Percentiles rank a stretch among this genome's conserved stretches.
phyloP scores from a whole-genome alignment of 345 rosid genomes.

The Crucihimalaya himalaica region DNA sequence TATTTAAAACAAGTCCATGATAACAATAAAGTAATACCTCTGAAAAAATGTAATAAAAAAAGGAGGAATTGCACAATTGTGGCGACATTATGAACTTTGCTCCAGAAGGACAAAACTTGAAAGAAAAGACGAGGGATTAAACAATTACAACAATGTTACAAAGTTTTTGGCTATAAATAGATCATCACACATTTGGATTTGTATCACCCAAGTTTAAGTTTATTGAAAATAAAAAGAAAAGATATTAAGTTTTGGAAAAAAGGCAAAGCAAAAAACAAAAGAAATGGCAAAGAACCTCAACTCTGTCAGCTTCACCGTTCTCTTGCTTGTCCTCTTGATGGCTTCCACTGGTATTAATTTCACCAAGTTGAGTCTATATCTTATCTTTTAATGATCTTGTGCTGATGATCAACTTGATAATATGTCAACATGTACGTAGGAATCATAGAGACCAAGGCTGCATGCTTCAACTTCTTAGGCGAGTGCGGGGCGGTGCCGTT shows the following conservation, averaged over 20 bases:
- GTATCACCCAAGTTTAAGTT: not conserved
- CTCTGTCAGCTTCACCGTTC: not conserved
- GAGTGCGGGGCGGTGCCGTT: not conserved
- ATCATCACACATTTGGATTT: not conserved
- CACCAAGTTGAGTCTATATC: not conserved
- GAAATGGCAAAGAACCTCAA: slow-evolving; percentile 9
- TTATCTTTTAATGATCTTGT: not conserved
- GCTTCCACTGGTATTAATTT: slow-evolving; percentile 1
- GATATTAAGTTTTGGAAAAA: too few species aligned
- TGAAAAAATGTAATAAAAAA: not conserved
- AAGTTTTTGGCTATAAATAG: slow-evolving; percentile 6
- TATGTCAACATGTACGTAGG: not conserved
- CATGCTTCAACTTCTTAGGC: not conserved
- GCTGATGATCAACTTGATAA: not conserved
- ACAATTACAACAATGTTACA: not conserved
- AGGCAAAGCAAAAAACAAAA: not conserved
- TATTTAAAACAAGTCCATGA: too few species aligned
- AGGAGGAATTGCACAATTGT: not conserved
- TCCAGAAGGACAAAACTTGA: too few species aligned
- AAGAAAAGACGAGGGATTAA: not conserved
- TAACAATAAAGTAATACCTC: too few species aligned
- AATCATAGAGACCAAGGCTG: not conserved
- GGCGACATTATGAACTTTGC: slow-evolving; percentile 21
- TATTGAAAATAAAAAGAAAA: not conserved
- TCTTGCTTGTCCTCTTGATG: not conserved